Evolutionary conservation across 768 basidiomycete genomes (phyloP), one percentile per base, ranked within the genome.

Genomic region (Albatrellus ellisii): DNA sequence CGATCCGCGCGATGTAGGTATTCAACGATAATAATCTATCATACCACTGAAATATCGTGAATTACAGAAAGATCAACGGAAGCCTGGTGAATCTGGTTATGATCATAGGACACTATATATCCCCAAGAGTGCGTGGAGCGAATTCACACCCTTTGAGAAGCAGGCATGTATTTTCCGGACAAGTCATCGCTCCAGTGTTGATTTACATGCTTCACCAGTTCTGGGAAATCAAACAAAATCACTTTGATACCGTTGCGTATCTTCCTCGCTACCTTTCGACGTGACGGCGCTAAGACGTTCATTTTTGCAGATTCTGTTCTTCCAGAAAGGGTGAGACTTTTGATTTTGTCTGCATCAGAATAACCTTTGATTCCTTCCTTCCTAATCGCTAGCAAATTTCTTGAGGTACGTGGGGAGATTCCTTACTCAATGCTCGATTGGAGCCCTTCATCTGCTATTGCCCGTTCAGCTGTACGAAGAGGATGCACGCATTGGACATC

Each of bases 101-200:
- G 94, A 99, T 53, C 87, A 87, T 5, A 68, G 92, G 37, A 95
- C 95, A 0, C 59, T 98, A 25, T 74, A 70, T 54, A 73, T 99
- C 40, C 92, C 92, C 0, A 59, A 69, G 22, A 70, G 64, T 32
- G 76, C 78, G 0, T 94, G 91, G 89, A 65, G 66, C 21, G 65
- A 66, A 0, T 94, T 99, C 53, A 94, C 91, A 2, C 90, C 92
- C 0, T 99, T 99, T 56, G 95, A 99, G 63, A 90, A 79, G 52
- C 90, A 88, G 74, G 74, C 61, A 10, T 14, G 34, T 21, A 36
- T 8, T 34, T 8, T 6, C 22, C n/a, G 25, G 5, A 22, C 34
- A 31, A 8, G 21, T 25, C 31, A 41, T 33, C 26, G 26, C 21
- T 35, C 47, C 26, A 28, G 5, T 37, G 17, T 43, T 36, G 24